Percentiles rank a stretch among this genome's conserved stretches.
phyloP scores from a whole-genome alignment of 163 green algal genomes.

The Scenedesmus sp. region DNA sequence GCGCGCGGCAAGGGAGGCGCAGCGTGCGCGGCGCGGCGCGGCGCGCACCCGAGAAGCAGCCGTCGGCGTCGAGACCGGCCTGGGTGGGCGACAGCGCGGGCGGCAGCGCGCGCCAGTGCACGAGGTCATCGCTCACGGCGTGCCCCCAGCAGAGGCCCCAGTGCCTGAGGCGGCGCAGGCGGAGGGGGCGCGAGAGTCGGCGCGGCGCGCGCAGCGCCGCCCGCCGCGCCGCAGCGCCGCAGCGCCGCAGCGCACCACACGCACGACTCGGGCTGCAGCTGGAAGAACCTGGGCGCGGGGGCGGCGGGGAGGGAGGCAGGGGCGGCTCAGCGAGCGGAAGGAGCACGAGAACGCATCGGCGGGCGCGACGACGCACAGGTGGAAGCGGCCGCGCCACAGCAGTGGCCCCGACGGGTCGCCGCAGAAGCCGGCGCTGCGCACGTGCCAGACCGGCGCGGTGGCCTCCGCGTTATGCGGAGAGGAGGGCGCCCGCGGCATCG shows the following conservation, averaged over 20 bases:
- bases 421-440: conserved; percentile 58
- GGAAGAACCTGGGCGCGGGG: conserved; percentile 61
- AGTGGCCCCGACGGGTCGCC: conserved; percentile 78
- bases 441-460: too few relatives aligned
- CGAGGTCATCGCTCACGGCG: conserved; percentile 68
- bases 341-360: not conserved
- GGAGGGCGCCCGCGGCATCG: too few relatives aligned
- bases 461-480: too few relatives aligned
- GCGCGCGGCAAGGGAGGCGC: too few relatives aligned
- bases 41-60: conserved; percentile 69
- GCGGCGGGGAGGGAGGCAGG: not conserved
- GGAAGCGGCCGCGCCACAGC: conserved; percentile 70
- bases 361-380: conserved; percentile 79
- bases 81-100: conserved; percentile 68
- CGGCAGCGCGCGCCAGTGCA: conserved; percentile 72
- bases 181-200: too few relatives aligned
- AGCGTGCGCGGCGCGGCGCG: conserved; percentile 9
- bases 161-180: conserved; percentile 66
- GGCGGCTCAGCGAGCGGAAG: conserved; percentile 1
- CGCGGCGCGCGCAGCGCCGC: too few relatives aligned
- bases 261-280: too few relatives aligned
- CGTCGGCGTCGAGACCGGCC: conserved; percentile 63
- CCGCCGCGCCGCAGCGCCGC: too few relatives aligned
- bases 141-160: conserved; percentile 81
- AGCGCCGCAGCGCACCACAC: too few relatives aligned